A percentile compares a stretch with the other conserved stretches of the same genome.
phyloP scores from a whole-genome alignment of 805 yeast species.

The Groenewaldozyma tartarivorans region DNA sequence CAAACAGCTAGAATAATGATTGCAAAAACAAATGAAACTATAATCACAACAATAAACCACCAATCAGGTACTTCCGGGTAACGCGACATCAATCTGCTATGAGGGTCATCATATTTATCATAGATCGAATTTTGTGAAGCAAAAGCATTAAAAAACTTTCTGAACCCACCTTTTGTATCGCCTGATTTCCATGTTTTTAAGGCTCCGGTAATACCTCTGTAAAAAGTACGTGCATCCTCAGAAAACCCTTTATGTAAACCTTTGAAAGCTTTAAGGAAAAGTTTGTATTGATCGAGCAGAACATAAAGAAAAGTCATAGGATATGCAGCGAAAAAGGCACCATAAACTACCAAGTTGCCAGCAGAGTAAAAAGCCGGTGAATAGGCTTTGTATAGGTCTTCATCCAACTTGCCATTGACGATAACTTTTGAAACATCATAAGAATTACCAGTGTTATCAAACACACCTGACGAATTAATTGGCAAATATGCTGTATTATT shows the following conservation, averaged over 20 bases:
- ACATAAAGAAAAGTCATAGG: conserved; percentile 44
- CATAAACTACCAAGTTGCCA: conserved; percentile 32
- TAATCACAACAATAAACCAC: conserved; percentile 52
- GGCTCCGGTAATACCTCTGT: conserved; percentile 3
- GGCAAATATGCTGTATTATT: conserved; percentile 56
- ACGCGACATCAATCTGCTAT: conserved; percentile 32
- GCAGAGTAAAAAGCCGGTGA: conserved; percentile 63
- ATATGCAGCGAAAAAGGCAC: conserved; percentile 46
- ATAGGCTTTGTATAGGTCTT: conserved; percentile 41
- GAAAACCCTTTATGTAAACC: conserved; percentile 12
- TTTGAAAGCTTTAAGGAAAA: conserved; percentile 8
- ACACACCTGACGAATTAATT: conserved; percentile 41
- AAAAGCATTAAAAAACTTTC: neutral
- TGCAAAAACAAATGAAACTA: conserved; percentile 35
- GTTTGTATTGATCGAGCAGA: conserved; percentile 12
- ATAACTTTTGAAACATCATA: conserved; percentile 39
- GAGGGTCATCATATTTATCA: conserved; percentile 26
- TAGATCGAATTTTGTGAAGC: conserved; percentile 38
- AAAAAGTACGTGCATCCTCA: conserved; percentile 2
- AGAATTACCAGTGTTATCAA: conserved; percentile 40
- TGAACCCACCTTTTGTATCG: conserved; percentile 4
- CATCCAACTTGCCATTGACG: conserved; percentile 21
- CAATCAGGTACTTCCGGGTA: conserved; percentile 67
- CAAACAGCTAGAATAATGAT: conserved; percentile 33
- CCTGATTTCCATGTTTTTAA: conserved; percentile 12